These are phyloP conservation scores for Cryptococcus neoformans DNA, from an alignment of 1,284 basidiomycete species.

Conservation along the genomic window DNA sequence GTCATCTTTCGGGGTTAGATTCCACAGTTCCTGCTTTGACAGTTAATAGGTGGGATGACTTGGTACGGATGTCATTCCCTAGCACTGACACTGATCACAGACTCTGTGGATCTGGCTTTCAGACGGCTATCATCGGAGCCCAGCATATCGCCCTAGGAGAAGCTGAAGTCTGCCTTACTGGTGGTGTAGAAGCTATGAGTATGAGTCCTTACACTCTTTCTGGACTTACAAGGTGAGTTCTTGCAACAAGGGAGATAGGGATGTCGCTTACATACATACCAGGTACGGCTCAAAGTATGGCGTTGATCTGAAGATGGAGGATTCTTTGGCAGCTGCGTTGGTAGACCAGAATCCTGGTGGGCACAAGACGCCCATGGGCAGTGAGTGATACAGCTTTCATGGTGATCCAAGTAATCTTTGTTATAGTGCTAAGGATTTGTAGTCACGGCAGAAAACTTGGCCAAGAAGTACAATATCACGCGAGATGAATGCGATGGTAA, in stretches of 20 bases:
- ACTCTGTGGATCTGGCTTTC: conserved; percentile 57
- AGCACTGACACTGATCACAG: conserved; percentile 23
- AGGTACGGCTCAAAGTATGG: conserved; percentile 52
- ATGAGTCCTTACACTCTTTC: conserved; percentile 53
- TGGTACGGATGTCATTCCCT: neutral
- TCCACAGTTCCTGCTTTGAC: conserved; percentile 56
- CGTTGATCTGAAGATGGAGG: conserved; percentile 56
- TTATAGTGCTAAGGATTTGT: neutral
- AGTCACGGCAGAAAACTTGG: conserved; percentile 58
- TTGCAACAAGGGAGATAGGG: neutral
- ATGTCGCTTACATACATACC: neutral
- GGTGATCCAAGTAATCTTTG: neutral
- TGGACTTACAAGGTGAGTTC: conserved; percentile 48
- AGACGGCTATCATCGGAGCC: conserved; percentile 55
- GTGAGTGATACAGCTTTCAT: conserved; percentile 23
- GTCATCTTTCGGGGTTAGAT: conserved; percentile 54
- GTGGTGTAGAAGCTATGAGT: conserved; percentile 57
- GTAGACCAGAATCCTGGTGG: conserved; percentile 54
- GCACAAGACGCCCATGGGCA: conserved; percentile 53
- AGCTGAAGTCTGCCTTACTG: conserved; percentile 54
- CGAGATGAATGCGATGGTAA: conserved; percentile 54
- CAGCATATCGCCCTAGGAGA: conserved; percentile 56
- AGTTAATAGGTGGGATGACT: conserved; percentile 50
- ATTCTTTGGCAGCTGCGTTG: conserved; percentile 55
- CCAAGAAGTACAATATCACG: conserved; percentile 55